phyloP scores from a whole-genome alignment of 2,329 filamentous ascomycete species.

The Epichloe gansuensis region DNA sequence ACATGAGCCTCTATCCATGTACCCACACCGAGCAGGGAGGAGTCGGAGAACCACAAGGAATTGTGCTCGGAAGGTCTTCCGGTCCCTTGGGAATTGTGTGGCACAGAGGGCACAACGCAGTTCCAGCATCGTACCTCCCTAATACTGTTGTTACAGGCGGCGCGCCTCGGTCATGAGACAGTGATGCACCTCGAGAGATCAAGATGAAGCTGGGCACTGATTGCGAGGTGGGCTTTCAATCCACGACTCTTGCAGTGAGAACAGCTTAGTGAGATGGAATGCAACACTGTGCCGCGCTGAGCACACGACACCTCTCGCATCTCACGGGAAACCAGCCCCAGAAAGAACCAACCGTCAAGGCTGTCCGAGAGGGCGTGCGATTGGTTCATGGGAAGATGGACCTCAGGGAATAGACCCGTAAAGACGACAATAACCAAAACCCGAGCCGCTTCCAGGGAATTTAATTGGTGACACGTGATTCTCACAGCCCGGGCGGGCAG shows the following conservation, averaged over 20 bases:
- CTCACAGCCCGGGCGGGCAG: neutral
- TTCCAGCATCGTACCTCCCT: neutral
- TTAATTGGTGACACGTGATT: neutral
- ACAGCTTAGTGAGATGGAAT: neutral
- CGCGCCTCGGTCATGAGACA: neutral
- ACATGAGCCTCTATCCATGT: conserved; percentile 4
- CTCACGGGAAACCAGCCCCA: neutral
- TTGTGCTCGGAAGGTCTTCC: conserved; percentile 11
- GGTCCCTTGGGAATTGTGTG: conserved; percentile 6
- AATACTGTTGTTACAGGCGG: neutral
- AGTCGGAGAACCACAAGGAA: conserved; percentile 10
- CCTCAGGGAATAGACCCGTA: no score
- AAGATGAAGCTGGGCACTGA: neutral
- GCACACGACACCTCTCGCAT: neutral
- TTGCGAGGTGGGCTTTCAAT: neutral
- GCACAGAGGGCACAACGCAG: neutral
- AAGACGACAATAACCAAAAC: neutral
- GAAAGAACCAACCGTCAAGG: neutral
- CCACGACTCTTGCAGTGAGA: neutral
- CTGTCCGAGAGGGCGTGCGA: neutral
- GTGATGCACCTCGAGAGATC: neutral
- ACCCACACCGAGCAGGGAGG: conserved; percentile 5
- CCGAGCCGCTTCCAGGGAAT: neutral
- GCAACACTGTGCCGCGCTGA: neutral
- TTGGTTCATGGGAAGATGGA: neutral